Conservation (phyloP, 1,284 basidiomycete genomes). For the Ceratobasidium sp. region DNA sequence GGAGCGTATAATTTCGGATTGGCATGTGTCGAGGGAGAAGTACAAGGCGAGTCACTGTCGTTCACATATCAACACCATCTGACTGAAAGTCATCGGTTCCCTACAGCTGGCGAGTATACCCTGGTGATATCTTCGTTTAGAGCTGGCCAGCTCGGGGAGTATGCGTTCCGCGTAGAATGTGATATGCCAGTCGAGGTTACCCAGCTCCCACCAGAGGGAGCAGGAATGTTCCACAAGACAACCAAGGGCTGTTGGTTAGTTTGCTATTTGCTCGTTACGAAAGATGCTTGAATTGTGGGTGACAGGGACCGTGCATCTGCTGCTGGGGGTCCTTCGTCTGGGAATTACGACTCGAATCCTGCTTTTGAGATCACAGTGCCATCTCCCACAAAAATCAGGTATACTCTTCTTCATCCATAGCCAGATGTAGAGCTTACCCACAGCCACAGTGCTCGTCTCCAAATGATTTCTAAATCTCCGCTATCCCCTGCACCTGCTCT, state of each 20-base stretch:
- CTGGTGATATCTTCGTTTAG: slow-evolving; percentile 84
- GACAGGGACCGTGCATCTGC: slow-evolving; percentile 62
- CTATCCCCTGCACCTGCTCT: slow-evolving; percentile 43
- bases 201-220: slow-evolving; percentile 73
- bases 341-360: slow-evolving; percentile 71
- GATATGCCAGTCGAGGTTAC: slow-evolving; percentile 54
- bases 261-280: neutral
- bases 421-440: neutral
- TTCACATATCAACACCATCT: neutral
- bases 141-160: slow-evolving; percentile 69
- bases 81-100: neutral
- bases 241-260: slow-evolving; percentile 73
- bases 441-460: slow-evolving; percentile 65
- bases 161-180: slow-evolving; percentile 68
- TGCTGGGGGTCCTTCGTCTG: slow-evolving; percentile 69
- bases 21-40: slow-evolving; percentile 60
- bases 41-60: slow-evolving; percentile 60
- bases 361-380: slow-evolving; percentile 67
- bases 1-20: slow-evolving; percentile 85
- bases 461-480: slow-evolving; percentile 52
- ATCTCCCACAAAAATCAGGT: slow-evolving; percentile 66
- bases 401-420: slow-evolving; percentile 44
- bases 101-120: slow-evolving; percentile 78
- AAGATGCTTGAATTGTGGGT: neutral
- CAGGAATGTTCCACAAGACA: slow-evolving; percentile 83